These are phyloP conservation scores for Stenogyne calaminthoides DNA, from an alignment of 305 asterid genomes.

Conservation along the genomic window DNA sequence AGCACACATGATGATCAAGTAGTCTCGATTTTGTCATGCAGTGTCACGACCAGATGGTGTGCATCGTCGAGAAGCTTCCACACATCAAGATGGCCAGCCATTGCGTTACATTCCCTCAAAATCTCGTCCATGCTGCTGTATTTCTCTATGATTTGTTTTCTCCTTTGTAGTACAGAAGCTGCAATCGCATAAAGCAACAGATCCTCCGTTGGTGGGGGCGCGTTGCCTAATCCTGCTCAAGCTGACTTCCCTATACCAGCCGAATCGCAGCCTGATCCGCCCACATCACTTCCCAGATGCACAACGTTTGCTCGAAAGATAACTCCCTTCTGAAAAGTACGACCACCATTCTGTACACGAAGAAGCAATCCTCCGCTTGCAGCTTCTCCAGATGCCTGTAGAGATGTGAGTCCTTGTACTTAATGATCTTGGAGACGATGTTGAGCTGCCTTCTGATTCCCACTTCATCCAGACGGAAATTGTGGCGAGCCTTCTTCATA, in stretches of 20 bases:
- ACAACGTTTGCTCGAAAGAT: slow-evolving; percentile 72
- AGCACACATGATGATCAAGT: slow-evolving; percentile 25
- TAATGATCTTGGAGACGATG: slow-evolving; percentile 70
- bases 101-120: slow-evolving; percentile 72
- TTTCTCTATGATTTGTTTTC: slow-evolving; percentile 76
- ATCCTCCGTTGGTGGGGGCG: slow-evolving; percentile 91
- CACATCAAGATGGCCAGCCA: slow-evolving; percentile 85
- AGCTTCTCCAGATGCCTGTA: slow-evolving; percentile 79
- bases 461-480: slow-evolving; percentile 79
- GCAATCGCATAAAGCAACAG: slow-evolving; percentile 80
- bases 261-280: slow-evolving; percentile 92
- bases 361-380: slow-evolving; percentile 86
- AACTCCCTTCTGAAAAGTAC: slow-evolving; percentile 81
- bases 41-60: slow-evolving; percentile 75
- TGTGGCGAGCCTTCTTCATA: slow-evolving; percentile 89
- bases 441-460: slow-evolving; percentile 81
- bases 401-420: slow-evolving; percentile 77
- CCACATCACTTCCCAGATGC: slow-evolving; percentile 95
- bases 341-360: slow-evolving; percentile 88
- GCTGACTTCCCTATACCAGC: slow-evolving; percentile 77
- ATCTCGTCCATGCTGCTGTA: slow-evolving; percentile 88
- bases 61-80: slow-evolving; percentile 92
- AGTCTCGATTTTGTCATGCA: slow-evolving; percentile 72
- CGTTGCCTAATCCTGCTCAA: slow-evolving; percentile 75
- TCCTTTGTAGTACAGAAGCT: slow-evolving; percentile 80